Evolutionary conservation across 1,139 yeast species (phyloP).

Genomic region (Nakaseomyces delphensis): DNA sequence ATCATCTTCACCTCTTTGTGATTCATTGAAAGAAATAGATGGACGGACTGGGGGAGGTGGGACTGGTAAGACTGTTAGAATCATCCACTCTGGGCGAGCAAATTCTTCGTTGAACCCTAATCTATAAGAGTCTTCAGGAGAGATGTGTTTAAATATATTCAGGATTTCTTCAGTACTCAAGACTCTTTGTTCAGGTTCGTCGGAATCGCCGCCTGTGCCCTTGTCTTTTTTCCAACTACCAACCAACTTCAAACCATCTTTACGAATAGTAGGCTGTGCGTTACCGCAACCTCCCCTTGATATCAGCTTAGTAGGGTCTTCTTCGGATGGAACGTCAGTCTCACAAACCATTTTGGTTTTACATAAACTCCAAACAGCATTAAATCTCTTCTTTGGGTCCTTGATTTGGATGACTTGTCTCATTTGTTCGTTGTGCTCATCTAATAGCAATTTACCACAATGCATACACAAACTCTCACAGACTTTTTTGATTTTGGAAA

Average conservation of each 20-base stretch:
- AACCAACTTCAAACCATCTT: slow-evolving; percentile 91
- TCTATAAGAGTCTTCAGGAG: slow-evolving; percentile 69
- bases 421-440: slow-evolving; percentile 78
- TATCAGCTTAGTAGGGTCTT: slow-evolving; percentile 42
- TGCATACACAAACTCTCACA: slow-evolving; percentile 98
- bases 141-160: slow-evolving; percentile 86
- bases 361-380: slow-evolving; percentile 91
- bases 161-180: slow-evolving; percentile 83
- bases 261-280: slow-evolving; percentile 89
- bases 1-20: slow-evolving; percentile 99
- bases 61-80: slow-evolving; percentile 94
- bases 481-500: slow-evolving; percentile 86
- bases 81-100: slow-evolving; percentile 98
- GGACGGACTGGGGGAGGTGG: slow-evolving; percentile 99
- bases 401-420: slow-evolving; percentile 82
- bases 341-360: slow-evolving; percentile 94
- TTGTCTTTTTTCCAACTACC: slow-evolving; percentile 96
- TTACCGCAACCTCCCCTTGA: slow-evolving; percentile 98
- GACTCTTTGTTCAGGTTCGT: slow-evolving; percentile 87
- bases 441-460: slow-evolving; percentile 88
- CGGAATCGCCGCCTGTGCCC: slow-evolving; percentile 54
- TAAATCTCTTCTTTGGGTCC: slow-evolving; percentile 92
- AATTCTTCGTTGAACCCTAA: slow-evolving; percentile 92
- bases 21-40: slow-evolving; percentile 92
- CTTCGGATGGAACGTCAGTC: slow-evolving; percentile 67